These are phyloP conservation scores for Calonectria pteridis DNA, from an alignment of 2,329 filamentous ascomycete genomes.

Conservation along the genomic window DNA sequence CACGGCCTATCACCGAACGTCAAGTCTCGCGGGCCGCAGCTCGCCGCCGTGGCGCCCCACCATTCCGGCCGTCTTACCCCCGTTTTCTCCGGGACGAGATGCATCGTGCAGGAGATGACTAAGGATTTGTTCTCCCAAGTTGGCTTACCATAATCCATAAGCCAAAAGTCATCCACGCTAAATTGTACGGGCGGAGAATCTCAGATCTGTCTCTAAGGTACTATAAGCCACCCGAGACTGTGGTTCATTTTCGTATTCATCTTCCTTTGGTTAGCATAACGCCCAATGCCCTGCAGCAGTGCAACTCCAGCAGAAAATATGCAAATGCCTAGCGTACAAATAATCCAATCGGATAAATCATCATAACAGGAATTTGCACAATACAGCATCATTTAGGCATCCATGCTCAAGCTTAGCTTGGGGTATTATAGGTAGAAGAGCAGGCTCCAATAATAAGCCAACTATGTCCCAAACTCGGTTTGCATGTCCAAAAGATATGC, in stretches of 20 bases:
- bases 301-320: too few relatives aligned
- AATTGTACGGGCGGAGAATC: too few relatives aligned
- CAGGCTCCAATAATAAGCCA: too few relatives aligned
- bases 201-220: too few relatives aligned
- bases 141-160: neutral
- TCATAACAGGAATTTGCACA: neutral
- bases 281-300: too few relatives aligned
- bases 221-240: too few relatives aligned
- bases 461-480: too few relatives aligned
- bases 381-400: neutral
- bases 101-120: constrained; percentile 15
- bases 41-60: constrained; percentile 4
- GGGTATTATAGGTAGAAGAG: neutral
- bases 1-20: neutral
- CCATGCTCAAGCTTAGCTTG: neutral
- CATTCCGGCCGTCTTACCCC: constrained; percentile 14
- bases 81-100: constrained; percentile 18
- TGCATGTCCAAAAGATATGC: too few relatives aligned
- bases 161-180: too few relatives aligned
- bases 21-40: neutral
- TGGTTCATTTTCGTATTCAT: too few relatives aligned
- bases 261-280: too few relatives aligned
- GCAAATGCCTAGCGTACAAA: too few relatives aligned
- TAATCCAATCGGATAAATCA: neutral
- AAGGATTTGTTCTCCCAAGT: neutral